Percentiles rank a stretch among this genome's conserved stretches.
phyloP scores from a whole-genome alignment of 2,329 filamentous ascomycete genomes.

The Plenodomus tracheiphilus region DNA sequence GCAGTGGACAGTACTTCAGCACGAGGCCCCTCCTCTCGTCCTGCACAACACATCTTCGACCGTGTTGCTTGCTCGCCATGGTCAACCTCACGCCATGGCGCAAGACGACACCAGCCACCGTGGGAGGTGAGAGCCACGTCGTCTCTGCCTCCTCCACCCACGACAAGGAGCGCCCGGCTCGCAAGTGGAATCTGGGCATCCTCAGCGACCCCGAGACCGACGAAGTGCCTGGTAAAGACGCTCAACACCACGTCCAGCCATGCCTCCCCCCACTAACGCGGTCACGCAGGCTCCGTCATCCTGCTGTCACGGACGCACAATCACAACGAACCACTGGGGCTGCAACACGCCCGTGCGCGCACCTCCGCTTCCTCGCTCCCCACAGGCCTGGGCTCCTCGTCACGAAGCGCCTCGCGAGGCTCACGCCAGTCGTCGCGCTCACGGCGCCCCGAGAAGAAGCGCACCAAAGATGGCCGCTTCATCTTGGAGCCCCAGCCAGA shows the following conservation, averaged over 20 bases:
- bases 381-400: slow-evolving; percentile 24
- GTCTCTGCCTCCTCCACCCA: slow-evolving; percentile 4
- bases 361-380: slow-evolving; percentile 59
- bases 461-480: slow-evolving; percentile 77
- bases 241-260: background rate
- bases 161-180: slow-evolving; percentile 10
- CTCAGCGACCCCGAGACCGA: slow-evolving; percentile 79
- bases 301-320: slow-evolving; percentile 59
- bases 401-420: slow-evolving; percentile 20
- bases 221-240: slow-evolving; percentile 77
- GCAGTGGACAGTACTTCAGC: background rate
- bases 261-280: background rate
- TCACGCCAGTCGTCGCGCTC: slow-evolving; percentile 30
- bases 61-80: slow-evolving; percentile 10
- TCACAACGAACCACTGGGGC: slow-evolving; percentile 64
- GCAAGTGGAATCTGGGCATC: slow-evolving; percentile 69
- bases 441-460: slow-evolving; percentile 62
- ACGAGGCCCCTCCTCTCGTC: background rate
- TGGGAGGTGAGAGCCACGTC: background rate
- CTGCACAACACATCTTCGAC: background rate
- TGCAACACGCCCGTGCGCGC: slow-evolving; percentile 65
- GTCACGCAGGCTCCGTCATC: slow-evolving; percentile 59
- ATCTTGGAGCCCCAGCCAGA: slow-evolving; percentile 92
- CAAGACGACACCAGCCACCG: slow-evolving; percentile 13
- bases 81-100: slow-evolving; percentile 22